Evolutionary conservation across 1,284 basidiomycete species (phyloP).

Genomic region (Leccinum ponderosum): DNA sequence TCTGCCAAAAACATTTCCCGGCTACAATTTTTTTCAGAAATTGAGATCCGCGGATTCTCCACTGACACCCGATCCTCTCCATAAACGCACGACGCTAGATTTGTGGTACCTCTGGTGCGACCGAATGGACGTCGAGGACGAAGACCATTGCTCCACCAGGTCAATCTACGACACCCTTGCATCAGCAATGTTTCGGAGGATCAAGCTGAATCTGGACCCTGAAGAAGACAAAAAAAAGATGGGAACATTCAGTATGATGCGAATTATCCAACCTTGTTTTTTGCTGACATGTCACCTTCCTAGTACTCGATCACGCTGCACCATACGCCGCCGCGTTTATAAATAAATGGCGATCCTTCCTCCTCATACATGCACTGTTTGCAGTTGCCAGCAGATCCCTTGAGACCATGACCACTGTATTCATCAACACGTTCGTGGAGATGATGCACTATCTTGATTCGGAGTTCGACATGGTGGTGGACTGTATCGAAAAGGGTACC

Average conservation of each 20-base stretch:
- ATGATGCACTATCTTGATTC: conserved; percentile 19
- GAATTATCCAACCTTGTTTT: neutral
- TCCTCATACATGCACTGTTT: conserved; percentile 26
- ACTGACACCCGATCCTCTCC: neutral
- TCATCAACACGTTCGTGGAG: conserved; percentile 15
- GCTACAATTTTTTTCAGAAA: conserved; percentile 6
- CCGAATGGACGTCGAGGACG: conserved; percentile 1
- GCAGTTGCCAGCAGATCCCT: conserved; percentile 13
- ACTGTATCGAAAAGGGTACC: conserved; percentile 15
- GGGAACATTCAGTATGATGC: conserved; percentile 18
- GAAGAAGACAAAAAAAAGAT: conserved; percentile 13
- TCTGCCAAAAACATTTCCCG: conserved; percentile 8
- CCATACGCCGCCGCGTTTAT: conserved; percentile 22
- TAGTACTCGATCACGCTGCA: conserved; percentile 18
- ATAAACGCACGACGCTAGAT: conserved; percentile 1
- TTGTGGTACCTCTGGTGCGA: conserved; percentile 3
- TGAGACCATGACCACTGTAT: conserved; percentile 7
- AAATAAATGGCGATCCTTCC: conserved; percentile 19
- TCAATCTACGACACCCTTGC: conserved; percentile 2
- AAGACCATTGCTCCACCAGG: neutral
- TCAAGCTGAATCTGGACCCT: neutral
- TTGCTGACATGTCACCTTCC: neutral
- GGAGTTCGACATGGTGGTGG: conserved; percentile 17
- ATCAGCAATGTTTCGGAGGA: neutral
- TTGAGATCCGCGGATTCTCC: neutral